A percentile compares a stretch with the other conserved stretches of the same genome.
Conservation (phyloP, 306 rosid species). For the Cucumis melo region DNA sequence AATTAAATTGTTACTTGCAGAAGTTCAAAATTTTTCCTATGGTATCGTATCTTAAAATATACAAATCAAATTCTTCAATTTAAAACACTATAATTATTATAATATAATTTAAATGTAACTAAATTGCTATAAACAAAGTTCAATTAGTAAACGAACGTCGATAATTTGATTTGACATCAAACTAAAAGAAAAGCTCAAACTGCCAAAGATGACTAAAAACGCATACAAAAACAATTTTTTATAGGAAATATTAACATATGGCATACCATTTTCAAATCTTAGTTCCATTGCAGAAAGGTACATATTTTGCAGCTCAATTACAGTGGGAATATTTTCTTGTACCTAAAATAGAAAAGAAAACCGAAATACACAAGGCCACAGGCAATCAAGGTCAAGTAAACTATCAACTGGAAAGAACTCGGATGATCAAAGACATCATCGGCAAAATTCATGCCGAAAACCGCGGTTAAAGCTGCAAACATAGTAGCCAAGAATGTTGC, state of each 20-base stretch:
- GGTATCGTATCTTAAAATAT: too few relatives aligned
- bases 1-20: too few relatives aligned
- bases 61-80: too few relatives aligned
- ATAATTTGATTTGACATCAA: too few relatives aligned
- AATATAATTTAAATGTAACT: too few relatives aligned
- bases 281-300: background rate
- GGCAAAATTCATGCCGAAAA: constrained; percentile 80
- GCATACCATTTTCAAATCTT: background rate
- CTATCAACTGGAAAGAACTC: constrained; percentile 45
- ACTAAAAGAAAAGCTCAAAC: too few relatives aligned
- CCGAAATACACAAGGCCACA: constrained; percentile 39
- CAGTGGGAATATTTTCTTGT: constrained; percentile 56
- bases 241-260: background rate
- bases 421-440: constrained; percentile 40
- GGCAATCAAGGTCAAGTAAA: constrained; percentile 34
- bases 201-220: too few relatives aligned
- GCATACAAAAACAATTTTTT: background rate
- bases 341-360: constrained; percentile 50
- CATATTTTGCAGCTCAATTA: constrained; percentile 8
- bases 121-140: too few relatives aligned
- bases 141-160: too few relatives aligned
- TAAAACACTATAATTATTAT: too few relatives aligned
- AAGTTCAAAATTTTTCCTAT: too few relatives aligned
- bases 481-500: constrained; percentile 70
- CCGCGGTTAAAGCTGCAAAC: constrained; percentile 68